phyloP scores from a whole-genome alignment of 2,329 filamentous ascomycete species.

The Alternaria hordeiaustralica region DNA sequence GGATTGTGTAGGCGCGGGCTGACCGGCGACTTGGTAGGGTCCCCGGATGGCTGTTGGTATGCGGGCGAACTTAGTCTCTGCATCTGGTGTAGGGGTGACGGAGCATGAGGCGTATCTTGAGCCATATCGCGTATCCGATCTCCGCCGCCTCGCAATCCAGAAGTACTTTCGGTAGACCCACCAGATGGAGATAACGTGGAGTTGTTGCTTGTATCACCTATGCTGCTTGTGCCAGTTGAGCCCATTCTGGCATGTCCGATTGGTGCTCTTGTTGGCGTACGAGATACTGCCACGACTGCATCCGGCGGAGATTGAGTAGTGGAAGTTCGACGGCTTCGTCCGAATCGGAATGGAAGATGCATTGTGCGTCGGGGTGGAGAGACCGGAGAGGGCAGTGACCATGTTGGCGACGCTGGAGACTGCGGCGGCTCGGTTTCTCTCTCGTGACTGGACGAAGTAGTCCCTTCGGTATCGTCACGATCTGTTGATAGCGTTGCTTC shows the following conservation, averaged over 20 bases:
- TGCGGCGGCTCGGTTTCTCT: constrained; percentile 2
- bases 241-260: constrained; percentile 9
- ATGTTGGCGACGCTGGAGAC: constrained; percentile 2
- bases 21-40: neutral
- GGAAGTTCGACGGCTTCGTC: constrained; percentile 1
- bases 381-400: neutral
- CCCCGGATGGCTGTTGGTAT: neutral
- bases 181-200: constrained; percentile 2
- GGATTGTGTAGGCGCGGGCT: neutral
- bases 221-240: constrained; percentile 12
- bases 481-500: neutral
- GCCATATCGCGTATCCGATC: constrained; percentile 7
- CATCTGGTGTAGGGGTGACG: constrained; percentile 26
- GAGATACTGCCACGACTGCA: constrained; percentile 10
- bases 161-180: constrained; percentile 16
- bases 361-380: constrained; percentile 10
- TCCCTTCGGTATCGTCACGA: constrained; percentile 8
- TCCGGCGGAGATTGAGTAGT: neutral
- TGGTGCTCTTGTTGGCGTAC: constrained; percentile 12
- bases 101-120: constrained; percentile 14
- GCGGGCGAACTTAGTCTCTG: constrained; percentile 20
- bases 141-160: constrained; percentile 25
- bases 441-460: neutral
- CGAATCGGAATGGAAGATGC: constrained; percentile 34
- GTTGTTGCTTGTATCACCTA: constrained; percentile 3